Evolutionary conservation across 225 moss, liverwort and hornwort species (phyloP).

Genomic region (Takakia lepidozioides): DNA sequence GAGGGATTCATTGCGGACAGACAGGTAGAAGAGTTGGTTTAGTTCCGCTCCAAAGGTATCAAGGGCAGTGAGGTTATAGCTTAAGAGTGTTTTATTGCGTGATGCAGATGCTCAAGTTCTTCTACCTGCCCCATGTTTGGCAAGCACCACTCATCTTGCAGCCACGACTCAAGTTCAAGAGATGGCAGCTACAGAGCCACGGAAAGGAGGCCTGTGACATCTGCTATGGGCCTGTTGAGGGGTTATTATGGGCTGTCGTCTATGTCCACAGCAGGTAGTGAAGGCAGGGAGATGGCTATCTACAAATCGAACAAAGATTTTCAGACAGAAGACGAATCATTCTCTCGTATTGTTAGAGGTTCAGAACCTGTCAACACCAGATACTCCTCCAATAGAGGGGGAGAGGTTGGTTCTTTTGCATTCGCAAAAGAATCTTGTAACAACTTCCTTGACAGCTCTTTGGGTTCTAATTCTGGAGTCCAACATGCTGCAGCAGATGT

Average conservation of each 20-base stretch:
- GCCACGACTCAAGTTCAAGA: constrained; percentile 12
- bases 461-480: constrained; percentile 31
- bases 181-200: constrained; percentile 17
- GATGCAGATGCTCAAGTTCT: constrained; percentile 32
- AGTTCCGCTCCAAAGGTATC: too few relatives aligned
- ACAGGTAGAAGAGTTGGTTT: too few relatives aligned
- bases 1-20: too few relatives aligned
- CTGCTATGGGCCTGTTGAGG: constrained; percentile 81
- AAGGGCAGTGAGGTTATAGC: too few relatives aligned
- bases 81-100: too few relatives aligned
- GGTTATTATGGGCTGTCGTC: constrained; percentile 76
- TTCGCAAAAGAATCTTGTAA: constrained; percentile 40
- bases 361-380: constrained; percentile 24
- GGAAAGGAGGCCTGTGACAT: constrained; percentile 52
- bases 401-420: constrained; percentile 20
- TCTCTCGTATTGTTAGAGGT: constrained; percentile 33
- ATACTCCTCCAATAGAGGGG: constrained; percentile 8
- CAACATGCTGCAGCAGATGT: constrained; percentile 16
- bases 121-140: constrained; percentile 6
- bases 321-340: constrained; percentile 56
- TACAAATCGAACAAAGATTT: constrained; percentile 60
- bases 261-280: constrained; percentile 29
- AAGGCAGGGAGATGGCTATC: constrained; percentile 81
- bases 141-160: constrained; percentile 9
- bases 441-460: constrained; percentile 33